Percentiles rank a stretch among this genome's conserved stretches.
Evolutionary conservation across 495 filamentous ascomycete genomes (phyloP).

Genomic region (Pseudomonodictys pantanalensis): DNA sequence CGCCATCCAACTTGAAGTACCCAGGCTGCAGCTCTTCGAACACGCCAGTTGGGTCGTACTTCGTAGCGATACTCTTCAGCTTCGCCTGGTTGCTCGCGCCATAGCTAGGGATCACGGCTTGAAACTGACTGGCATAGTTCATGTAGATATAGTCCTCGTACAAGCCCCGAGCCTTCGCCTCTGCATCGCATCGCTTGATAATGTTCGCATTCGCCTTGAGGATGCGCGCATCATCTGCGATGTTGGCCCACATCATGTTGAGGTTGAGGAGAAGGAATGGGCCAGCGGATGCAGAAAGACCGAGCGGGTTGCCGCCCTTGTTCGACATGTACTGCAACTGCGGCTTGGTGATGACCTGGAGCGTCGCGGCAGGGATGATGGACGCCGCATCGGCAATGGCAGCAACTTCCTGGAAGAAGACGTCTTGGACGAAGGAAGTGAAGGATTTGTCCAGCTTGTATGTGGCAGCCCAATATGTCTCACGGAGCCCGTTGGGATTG

Average conservation of each 20-base stretch:
- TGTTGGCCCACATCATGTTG: conserved; percentile 36
- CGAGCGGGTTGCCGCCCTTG: conserved; percentile 23
- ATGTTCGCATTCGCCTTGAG: conserved; percentile 34
- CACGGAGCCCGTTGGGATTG: conserved; percentile 47
- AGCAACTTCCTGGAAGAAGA: conserved; percentile 22
- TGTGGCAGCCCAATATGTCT: conserved; percentile 21
- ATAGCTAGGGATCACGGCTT: conserved; percentile 23
- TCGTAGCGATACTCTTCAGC: conserved; percentile 4
- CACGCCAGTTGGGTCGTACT: too few relatives aligned
- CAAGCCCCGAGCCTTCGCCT: conserved; percentile 7
- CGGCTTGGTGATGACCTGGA: conserved; percentile 22
- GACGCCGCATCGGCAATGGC: conserved; percentile 5
- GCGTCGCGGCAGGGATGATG: conserved; percentile 4
- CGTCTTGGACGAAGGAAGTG: conserved; percentile 7
- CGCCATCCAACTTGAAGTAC: too few relatives aligned
- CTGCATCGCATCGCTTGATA: conserved; percentile 19
- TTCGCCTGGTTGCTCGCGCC: conserved; percentile 14
- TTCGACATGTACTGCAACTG: conserved; percentile 9
- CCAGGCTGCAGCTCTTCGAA: too few relatives aligned
- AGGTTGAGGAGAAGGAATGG: conserved; percentile 23
- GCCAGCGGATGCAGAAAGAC: conserved; percentile 3
- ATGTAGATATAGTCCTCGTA: conserved; percentile 18
- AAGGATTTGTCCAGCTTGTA: conserved; percentile 21
- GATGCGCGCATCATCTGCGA: conserved; percentile 40
- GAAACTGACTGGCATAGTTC: conserved; percentile 28